Base-by-base conservation (phyloP, 768 basidiomycete genomes). In the Trametes gibbosa region DNA sequence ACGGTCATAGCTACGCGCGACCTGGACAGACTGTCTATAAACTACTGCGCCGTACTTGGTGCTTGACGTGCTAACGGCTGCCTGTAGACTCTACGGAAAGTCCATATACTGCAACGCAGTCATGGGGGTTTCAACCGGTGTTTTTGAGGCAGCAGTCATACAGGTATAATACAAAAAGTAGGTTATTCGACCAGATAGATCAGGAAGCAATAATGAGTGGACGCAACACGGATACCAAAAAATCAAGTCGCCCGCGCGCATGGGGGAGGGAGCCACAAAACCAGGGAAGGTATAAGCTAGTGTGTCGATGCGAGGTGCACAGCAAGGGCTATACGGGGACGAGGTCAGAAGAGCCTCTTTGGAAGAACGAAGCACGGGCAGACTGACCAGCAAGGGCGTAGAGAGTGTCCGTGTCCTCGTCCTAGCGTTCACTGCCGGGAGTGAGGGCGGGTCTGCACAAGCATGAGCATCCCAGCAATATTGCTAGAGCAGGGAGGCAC, bases 131-230 rank as follows among this genome's bases (percentile, higher is more conserved):
- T n/a, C n/a, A n/a, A n/a, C n/a, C n/a, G n/a, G n/a, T n/a, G n/a
- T n/a, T n/a, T n/a, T n/a, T n/a, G n/a, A 24, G 34, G 40, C 23
- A 19, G 46, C 54, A 24, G 13, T 56, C 47, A 51, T 56, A 62
- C 61, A 62, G 37, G 37, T 62, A 62, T 47, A 34, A 48, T 62
- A 62, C 61, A 62, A 39, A 29, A 53, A 19, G 51, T 53, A 52
- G 45, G 52, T 58, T 52, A 53, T 53, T 56, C 55, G 60, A 53
- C 48, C 35, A 23, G 50, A 62, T 62, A 62, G 57, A 34, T 53
- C 50, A 61, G 37, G 34, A 55, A 55, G 9, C 21, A 41, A 61
- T 43, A 61, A 56, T 1, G 59, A 61, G 59, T 19, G 54, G 50
- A 61, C 50, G 59, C 59, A 50, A 53, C 60, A 56, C 45, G 55